Percentiles rank a stretch among this genome's conserved stretches.
Conservation (phyloP, 768 basidiomycete genomes). For the Kwoniella sp. region DNA sequence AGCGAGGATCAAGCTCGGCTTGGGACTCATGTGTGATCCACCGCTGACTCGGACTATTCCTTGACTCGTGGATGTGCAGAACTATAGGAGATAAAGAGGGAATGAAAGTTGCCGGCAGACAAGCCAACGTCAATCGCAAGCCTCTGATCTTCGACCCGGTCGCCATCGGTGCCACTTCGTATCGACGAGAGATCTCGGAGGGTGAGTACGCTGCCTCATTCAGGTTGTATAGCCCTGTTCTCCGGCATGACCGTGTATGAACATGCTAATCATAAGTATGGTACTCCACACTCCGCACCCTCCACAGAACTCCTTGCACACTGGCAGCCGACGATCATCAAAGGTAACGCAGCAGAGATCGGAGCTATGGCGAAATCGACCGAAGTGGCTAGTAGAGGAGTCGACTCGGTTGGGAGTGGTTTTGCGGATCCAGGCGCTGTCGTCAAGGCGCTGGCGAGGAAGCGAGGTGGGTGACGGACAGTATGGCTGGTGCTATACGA, state of each 20-base stretch:
- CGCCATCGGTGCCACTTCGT: slow-evolving; percentile 79
- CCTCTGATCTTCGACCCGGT: slow-evolving; percentile 90
- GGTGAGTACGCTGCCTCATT: slow-evolving; percentile 57
- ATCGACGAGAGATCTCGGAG: slow-evolving; percentile 66
- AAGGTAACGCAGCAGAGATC: slow-evolving; percentile 86
- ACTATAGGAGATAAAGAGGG: slow-evolving; percentile 64
- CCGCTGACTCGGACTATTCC: neutral
- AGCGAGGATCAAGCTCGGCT: neutral
- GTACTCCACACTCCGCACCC: neutral
- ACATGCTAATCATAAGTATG: neutral
- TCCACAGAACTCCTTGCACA: slow-evolving; percentile 66
- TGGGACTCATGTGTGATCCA: neutral
- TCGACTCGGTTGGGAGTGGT: slow-evolving; percentile 77
- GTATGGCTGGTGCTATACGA: too few relatives aligned
- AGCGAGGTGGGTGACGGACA: slow-evolving; percentile 69
- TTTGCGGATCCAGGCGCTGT: slow-evolving; percentile 75
- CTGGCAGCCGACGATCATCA: slow-evolving; percentile 89
- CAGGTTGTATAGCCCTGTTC: slow-evolving; percentile 3
- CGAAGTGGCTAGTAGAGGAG: slow-evolving; percentile 79
- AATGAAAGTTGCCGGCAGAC: slow-evolving; percentile 70
- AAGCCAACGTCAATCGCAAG: slow-evolving; percentile 70
- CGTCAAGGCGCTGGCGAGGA: slow-evolving; percentile 69
- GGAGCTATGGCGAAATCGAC: slow-evolving; percentile 72
- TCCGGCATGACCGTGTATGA: neutral
- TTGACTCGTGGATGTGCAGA: slow-evolving; percentile 14